These are phyloP conservation scores for Colletotrichum sp. DNA, from an alignment of 2,329 filamentous ascomycete genomes.

Conservation along the genomic window DNA sequence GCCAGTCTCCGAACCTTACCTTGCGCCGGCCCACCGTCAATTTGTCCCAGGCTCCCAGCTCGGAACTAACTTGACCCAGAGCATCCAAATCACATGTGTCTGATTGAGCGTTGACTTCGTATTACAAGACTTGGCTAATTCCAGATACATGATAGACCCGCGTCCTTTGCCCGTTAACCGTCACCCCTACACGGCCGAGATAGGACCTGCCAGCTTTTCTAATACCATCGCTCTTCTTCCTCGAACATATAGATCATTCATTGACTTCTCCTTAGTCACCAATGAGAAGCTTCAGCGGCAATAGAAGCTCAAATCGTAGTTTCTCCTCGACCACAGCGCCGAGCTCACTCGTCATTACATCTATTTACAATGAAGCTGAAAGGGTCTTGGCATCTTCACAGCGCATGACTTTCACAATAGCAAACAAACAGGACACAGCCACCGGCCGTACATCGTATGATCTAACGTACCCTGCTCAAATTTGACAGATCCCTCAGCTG, in stretches of 20 bases:
- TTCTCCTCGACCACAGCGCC: background rate
- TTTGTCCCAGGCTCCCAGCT: background rate
- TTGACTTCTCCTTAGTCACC: background rate
- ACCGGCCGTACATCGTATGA: background rate
- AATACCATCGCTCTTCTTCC: too few species aligned
- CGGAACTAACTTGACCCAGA: background rate
- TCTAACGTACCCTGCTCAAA: background rate
- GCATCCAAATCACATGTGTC: background rate
- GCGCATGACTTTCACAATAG: accelerated
- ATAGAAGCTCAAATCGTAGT: background rate
- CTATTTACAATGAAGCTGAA: background rate
- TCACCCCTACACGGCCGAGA: background rate
- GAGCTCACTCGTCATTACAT: background rate
- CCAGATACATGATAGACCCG: background rate
- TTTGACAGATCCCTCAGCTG: accelerated
- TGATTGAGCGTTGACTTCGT: background rate
- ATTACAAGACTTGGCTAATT: background rate
- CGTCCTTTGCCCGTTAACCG: background rate
- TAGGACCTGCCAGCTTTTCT: too few species aligned
- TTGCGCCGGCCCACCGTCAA: background rate
- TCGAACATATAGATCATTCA: too few species aligned
- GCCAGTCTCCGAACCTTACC: background rate
- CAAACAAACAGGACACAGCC: background rate
- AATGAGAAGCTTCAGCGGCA: background rate
- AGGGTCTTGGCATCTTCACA: background rate